Evolutionary conservation across 2,329 filamentous ascomycete genomes (phyloP).

Genomic region (Penicillium sp.): DNA sequence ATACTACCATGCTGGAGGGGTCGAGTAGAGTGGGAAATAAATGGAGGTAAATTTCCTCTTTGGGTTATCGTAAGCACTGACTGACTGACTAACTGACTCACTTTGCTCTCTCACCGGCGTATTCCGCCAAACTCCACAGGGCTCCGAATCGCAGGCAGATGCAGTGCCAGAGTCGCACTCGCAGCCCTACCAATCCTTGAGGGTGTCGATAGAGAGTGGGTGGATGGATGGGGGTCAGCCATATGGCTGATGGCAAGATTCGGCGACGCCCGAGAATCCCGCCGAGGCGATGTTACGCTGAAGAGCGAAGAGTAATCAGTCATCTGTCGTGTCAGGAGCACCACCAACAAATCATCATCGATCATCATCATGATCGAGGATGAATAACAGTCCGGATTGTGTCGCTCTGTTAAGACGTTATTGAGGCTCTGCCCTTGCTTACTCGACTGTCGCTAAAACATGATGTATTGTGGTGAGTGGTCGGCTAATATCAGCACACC

Average conservation of each 20-base stretch:
- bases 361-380: too few relatives aligned
- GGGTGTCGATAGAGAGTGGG: too few relatives aligned
- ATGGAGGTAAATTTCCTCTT: not conserved
- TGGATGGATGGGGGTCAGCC: too few relatives aligned
- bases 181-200: not conserved
- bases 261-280: not conserved
- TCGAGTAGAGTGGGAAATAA: not conserved
- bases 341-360: not conserved
- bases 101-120: not conserved
- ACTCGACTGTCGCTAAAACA: not conserved
- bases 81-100: not conserved
- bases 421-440: not conserved
- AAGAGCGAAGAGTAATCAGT: not conserved
- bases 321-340: not conserved
- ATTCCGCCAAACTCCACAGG: not conserved
- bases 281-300: not conserved
- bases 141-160: not conserved
- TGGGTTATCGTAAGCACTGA: not conserved
- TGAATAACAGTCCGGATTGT: too few relatives aligned
- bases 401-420: not conserved
- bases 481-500: not conserved
- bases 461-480: not conserved
- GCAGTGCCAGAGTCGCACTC: not conserved
- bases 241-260: not conserved
- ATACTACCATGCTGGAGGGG: not conserved